Evolutionary conservation across 805 yeast genomes (phyloP), one percentile per base, ranked within the genome.

Genomic region (Ogataea siamensis): DNA sequence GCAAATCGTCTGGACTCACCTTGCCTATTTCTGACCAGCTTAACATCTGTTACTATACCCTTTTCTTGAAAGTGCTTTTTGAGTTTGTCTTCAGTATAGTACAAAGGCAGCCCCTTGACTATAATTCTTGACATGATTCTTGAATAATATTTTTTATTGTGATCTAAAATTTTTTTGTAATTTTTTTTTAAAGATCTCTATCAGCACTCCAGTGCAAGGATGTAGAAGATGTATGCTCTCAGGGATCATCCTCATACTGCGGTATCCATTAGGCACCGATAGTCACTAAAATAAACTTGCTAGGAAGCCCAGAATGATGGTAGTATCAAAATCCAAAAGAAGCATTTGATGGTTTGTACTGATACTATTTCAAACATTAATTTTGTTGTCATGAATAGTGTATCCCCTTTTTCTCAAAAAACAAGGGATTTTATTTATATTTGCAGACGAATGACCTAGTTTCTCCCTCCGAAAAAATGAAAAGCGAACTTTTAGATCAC

Each of bases 1-100:
- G 96, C 98, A 69, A 93, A 93, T 51, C 94, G 71, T 62, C 99
- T 77, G 7, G 95, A 84, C 53, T 82, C 83, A 17, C 99, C 99
- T 49, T 76, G 78, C 50, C 83, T 71, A 48, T 83, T 86, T 52
- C 76, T 82, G 74, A 88, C 75, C 24, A 93, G 69, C 60, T 85
- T 87, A 25, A 87, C 89, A 72, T 93, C 99, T 0, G 97, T 86
- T 19, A 89, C 87, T 7, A 46, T 27, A 8, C 87, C 85, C 39
- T 71, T 47, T 33, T 53, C 45, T 18, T 64, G 58, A 55, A 91
- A 91, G 55, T 80, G 87, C 20, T 73, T 74, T 45, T 70, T 70
- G 39, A 91, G 64, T 46, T 81, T 77, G 2, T 76, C 87, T 58
- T 91, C 96, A 0, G 80, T 76, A 43, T 78, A 72, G 57, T 84